These are phyloP conservation scores for Scutellaria galericulata DNA, from an alignment of 257 asterid species.

Conservation along the genomic window DNA sequence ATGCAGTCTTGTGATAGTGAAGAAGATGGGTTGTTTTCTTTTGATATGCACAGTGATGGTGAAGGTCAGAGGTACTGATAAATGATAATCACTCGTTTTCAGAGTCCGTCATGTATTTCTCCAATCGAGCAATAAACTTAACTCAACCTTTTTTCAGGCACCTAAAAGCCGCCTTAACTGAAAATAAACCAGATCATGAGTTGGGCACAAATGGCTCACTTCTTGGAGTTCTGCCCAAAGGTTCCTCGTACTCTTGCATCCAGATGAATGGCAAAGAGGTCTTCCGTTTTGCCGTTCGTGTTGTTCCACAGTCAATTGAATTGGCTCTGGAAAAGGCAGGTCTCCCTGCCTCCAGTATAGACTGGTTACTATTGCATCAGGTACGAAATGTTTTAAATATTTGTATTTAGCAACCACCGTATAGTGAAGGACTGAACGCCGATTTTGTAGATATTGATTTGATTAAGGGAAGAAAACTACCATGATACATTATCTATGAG, in stretches of 20 bases:
- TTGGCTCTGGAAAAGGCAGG: constrained; percentile 82
- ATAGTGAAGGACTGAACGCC: neutral
- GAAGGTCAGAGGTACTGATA: constrained; percentile 70
- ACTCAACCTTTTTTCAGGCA: constrained; percentile 50
- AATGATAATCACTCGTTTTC: neutral
- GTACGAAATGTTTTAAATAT: constrained; percentile 43
- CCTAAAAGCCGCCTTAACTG: constrained; percentile 66
- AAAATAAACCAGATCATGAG: constrained; percentile 48
- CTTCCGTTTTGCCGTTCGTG: constrained; percentile 90
- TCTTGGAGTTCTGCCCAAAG: constrained; percentile 61
- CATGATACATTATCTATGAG: neutral
- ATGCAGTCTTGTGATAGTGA: constrained; percentile 74
- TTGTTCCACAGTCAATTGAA: constrained; percentile 90
- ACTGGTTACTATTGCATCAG: constrained; percentile 98
- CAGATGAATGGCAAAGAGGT: constrained; percentile 99
- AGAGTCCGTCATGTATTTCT: constrained; percentile 23
- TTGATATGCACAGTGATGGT: constrained; percentile 88
- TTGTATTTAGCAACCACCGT: neutral
- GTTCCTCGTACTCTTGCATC: constrained; percentile 71
- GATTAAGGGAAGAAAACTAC: constrained; percentile 1
- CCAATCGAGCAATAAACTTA: constrained; percentile 6
- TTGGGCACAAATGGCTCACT: constrained; percentile 73
- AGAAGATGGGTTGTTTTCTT: constrained; percentile 75
- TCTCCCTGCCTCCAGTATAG: constrained; percentile 66
- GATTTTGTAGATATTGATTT: neutral